Percentiles rank a stretch among this genome's conserved stretches.
Evolutionary conservation across 148 eudicot species (phyloP).

Genomic region (Silene latifolia): DNA sequence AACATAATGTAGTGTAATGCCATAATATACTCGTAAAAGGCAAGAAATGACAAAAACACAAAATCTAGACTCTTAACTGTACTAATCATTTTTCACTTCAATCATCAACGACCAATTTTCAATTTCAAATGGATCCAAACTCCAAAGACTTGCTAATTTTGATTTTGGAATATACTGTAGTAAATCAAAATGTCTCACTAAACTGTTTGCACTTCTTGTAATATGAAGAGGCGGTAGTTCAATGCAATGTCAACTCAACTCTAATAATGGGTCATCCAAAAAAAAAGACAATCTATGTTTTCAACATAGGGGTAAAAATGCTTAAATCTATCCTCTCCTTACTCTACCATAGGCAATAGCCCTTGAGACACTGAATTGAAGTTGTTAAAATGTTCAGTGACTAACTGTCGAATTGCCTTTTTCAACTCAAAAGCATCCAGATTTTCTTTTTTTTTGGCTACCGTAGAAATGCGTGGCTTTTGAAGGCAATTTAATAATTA

Average conservation of each 20-base stretch:
- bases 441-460: not conserved
- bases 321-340: not conserved
- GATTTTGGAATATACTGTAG: not conserved
- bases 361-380: no score
- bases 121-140: not conserved
- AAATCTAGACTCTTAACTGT: constrained; percentile 1
- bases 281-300: no score
- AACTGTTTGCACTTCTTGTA: not conserved
- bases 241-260: not conserved
- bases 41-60: not conserved
- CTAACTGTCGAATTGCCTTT: not conserved
- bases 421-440: not conserved
- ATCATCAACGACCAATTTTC: not conserved
- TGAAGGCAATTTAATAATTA: not conserved
- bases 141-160: not conserved
- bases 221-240: not conserved
- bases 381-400: not conserved
- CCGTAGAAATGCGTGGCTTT: not conserved
- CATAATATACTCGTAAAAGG: not conserved
- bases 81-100: not conserved
- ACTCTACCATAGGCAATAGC: not conserved
- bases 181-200: not conserved
- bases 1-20: not conserved
- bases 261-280: not conserved
- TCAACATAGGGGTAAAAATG: not conserved